Base-by-base conservation (phyloP, 768 basidiomycete species). In the Mycena haematopus region DNA sequence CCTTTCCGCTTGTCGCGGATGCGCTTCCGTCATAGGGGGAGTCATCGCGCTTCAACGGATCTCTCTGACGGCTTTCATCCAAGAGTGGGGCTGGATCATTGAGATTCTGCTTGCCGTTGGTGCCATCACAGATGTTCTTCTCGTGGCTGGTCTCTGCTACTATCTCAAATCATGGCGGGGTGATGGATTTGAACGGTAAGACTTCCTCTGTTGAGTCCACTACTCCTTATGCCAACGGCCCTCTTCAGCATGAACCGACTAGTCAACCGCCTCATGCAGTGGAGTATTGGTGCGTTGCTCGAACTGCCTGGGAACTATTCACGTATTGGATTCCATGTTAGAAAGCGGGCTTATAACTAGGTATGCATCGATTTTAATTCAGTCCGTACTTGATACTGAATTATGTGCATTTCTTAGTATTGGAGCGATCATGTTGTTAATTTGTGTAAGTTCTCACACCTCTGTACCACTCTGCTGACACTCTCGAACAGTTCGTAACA, bases 261-360 rank as follows among this genome's bases (percentile, higher is more conserved):
- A 60, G 52, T 65, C 2, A 58, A 53, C 10, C 46, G 44, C 3
- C 49, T 60, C 17, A 65, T 65, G 59, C 31, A 46, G 36, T 56
- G 46, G 59, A 52, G 51, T 46, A 58, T 63, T 15, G 62, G 62
- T 63, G 31, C 19, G 53, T 49, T 33, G 1, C 14, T 44, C 5
- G 7, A 5, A 29, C 17, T 19, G 19, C 8, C 9, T 24, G 38
- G 15, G 3, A 21, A 11, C 6, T 14, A 7, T 35, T 24, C 10
- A 22, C 22, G 2, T 6, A 24, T 25, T 29, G 27, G 38, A 5
- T 6, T 22, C 2, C 6, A 52, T 36, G 10, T 4, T 22, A 63
- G 61, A 63, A 31, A 63, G 55, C 13, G 61, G 61, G 7, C 27
- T 63, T 2, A 24, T 63, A 3, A 62, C 61, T 2, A 57, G 56